A percentile compares a stretch with the other conserved stretches of the same genome.
Conservation (phyloP, 2,329 filamentous ascomycete species). For the Byssothecium circinans region DNA sequence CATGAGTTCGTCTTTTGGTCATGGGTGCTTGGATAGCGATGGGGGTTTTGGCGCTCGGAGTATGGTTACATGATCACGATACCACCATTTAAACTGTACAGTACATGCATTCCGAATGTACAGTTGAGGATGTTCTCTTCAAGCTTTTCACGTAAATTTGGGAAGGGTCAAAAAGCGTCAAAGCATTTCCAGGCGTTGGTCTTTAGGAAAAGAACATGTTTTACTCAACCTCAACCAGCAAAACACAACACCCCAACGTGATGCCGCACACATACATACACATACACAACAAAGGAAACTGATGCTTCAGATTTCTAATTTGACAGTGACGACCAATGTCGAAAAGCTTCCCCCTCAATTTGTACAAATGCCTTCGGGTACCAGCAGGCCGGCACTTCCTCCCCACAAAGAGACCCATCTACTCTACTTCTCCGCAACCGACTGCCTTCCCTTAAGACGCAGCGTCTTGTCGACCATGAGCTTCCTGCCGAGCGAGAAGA, state of each 20-base stretch:
- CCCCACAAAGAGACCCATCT: constrained; percentile 12
- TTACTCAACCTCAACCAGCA: no score
- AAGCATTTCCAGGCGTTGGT: constrained; percentile 18
- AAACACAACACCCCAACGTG: no score
- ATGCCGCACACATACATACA: background rate
- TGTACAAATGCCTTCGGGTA: constrained; percentile 20
- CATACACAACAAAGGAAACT: background rate
- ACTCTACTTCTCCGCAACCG: constrained; percentile 1
- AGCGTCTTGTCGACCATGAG: constrained; percentile 89
- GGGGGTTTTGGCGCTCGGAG: constrained; percentile 1
- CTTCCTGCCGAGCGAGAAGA: constrained; percentile 82
- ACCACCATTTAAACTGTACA: background rate
- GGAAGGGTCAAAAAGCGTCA: background rate
- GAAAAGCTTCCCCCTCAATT: constrained; percentile 11
- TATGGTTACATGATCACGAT: background rate
- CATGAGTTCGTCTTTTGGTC: constrained; percentile 49
- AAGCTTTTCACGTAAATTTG: background rate
- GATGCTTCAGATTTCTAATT: constrained; percentile 24
- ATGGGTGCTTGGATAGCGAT: background rate
- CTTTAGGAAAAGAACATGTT: constrained; percentile 6
- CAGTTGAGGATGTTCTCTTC: background rate
- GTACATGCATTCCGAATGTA: background rate
- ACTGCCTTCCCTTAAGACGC: constrained; percentile 66
- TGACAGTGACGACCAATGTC: background rate
- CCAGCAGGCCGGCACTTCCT: constrained; percentile 7